Base-by-base conservation (phyloP, 352 stramenopile genomes). In the Globisporangium polare region DNA sequence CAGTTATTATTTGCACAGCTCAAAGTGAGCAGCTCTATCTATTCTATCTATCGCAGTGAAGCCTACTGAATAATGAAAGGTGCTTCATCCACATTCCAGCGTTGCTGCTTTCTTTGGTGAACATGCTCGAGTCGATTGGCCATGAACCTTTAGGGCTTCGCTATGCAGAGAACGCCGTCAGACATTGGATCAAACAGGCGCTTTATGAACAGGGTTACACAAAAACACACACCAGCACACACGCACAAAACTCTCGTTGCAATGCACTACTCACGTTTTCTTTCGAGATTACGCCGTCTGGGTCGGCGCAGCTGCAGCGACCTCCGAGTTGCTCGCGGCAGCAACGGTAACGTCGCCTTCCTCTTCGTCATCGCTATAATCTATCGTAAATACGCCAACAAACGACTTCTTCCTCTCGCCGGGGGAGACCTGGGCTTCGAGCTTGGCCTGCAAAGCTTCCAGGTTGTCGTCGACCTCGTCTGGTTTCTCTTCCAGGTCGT, bases 321-420 rank as follows among this genome's bases (percentile, higher is more conserved):
- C 35, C 37, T 60, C 53, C 24, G 37, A 56, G 29, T 29, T 56
- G 29, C 27, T 45, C 12, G 8, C 49, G 27, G 10, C 35, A 20
- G 17, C 24, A 39, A 42, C 33, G 20, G n/a, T 18, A n/a, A 4
- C 39, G 9, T n/a, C 37, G n/a, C 73, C 54, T 13, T 86, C 74
- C 15, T 85, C 77, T 63, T 91, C 79, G 54, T 89, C 79, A 46
- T 91, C 82, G 58, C 81, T 90, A 64, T 90, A 86, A 58, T 89
- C 81, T 72, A 91, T 91, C 50, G 82, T 91, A 58, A 91, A 91
- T 53, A 91, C 79, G 17, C 77, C 82, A 18, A 88, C 79, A 63
- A 91, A 91, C 26, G 47, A 58, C 65, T 75, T 75, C 45, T 83
- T 77, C 24, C 62, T 31, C 27, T 75, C 70, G 20, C 68, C 67